phyloP scores from a whole-genome alignment of 768 basidiomycete genomes.

The Paxillus involutus region DNA sequence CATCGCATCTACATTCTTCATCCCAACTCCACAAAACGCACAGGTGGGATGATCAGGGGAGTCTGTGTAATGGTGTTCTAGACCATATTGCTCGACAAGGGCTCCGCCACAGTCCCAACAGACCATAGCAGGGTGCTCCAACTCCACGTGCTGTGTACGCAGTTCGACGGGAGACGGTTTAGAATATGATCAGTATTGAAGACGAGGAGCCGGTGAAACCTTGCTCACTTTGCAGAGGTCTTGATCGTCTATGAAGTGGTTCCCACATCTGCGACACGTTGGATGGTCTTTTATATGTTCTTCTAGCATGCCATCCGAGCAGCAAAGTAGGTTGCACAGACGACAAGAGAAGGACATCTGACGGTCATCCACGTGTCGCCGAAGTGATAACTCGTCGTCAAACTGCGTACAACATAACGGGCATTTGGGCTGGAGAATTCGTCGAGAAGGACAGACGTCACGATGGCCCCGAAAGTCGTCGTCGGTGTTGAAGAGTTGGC shows the following conservation, averaged over 20 bases:
- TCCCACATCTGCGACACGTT: conserved; percentile 1
- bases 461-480: background rate
- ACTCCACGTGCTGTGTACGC: background rate
- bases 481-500: background rate
- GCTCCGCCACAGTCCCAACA: conserved; percentile 6
- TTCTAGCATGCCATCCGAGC: background rate
- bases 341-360: background rate
- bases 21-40: background rate
- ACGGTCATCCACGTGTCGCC: background rate
- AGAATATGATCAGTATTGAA: background rate
- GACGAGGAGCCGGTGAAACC: background rate
- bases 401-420: background rate
- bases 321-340: background rate
- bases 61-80: background rate
- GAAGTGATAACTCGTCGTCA: conserved; percentile 1
- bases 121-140: background rate
- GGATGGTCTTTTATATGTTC: background rate
- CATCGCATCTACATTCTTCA: background rate
- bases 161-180: background rate
- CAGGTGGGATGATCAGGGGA: background rate
- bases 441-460: background rate
- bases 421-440: background rate
- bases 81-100: background rate
- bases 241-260: background rate
- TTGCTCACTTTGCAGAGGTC: background rate